These are phyloP conservation scores for Pestalotiopsis sp. DNA, from an alignment of 2,329 filamentous ascomycete species.

Conservation along the genomic window DNA sequence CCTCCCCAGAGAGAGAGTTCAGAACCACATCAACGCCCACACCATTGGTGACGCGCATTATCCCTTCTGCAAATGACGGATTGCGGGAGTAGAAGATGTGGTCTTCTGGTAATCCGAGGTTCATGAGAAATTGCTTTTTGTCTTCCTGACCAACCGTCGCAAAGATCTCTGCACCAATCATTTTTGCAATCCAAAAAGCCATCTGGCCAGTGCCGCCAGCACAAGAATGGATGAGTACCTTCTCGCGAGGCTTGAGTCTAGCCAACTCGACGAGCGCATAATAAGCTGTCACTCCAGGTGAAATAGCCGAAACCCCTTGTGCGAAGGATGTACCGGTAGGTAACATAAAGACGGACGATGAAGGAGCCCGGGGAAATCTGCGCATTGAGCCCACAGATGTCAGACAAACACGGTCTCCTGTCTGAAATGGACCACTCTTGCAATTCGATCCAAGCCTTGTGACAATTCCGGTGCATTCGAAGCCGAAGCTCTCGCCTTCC, in stretches of 20 bases:
- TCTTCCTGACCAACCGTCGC: slow-evolving; percentile 24
- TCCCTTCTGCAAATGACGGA: slow-evolving; percentile 21
- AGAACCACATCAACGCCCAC: slow-evolving; percentile 29
- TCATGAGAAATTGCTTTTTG: slow-evolving; percentile 26
- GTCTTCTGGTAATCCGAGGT: slow-evolving; percentile 21
- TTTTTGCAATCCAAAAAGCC: slow-evolving; percentile 8
- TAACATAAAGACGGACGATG: too few relatives aligned
- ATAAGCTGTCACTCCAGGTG: slow-evolving; percentile 29
- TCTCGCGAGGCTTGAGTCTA: slow-evolving; percentile 17
- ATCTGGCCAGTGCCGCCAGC: slow-evolving; percentile 15
- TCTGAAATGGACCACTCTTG: too few relatives aligned
- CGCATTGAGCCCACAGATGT: too few relatives aligned
- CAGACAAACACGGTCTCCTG: too few relatives aligned
- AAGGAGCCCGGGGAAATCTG: too few relatives aligned
- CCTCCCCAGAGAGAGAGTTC: slow-evolving; percentile 23
- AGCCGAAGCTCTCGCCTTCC: too few relatives aligned
- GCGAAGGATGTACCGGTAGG: too few relatives aligned
- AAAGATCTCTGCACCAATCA: slow-evolving; percentile 22
- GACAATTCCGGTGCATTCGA: too few relatives aligned
- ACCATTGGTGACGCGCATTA: slow-evolving; percentile 19
- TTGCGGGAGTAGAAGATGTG: slow-evolving; percentile 28
- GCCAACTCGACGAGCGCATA: slow-evolving; percentile 23
- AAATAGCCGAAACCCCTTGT: too few relatives aligned
- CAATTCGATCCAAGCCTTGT: too few relatives aligned
- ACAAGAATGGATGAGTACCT: slow-evolving; percentile 18